A percentile compares a stretch with the other conserved stretches of the same genome.
Evolutionary conservation across 148 eudicot species (phyloP).

Genomic region (Camellia granthamiana): DNA sequence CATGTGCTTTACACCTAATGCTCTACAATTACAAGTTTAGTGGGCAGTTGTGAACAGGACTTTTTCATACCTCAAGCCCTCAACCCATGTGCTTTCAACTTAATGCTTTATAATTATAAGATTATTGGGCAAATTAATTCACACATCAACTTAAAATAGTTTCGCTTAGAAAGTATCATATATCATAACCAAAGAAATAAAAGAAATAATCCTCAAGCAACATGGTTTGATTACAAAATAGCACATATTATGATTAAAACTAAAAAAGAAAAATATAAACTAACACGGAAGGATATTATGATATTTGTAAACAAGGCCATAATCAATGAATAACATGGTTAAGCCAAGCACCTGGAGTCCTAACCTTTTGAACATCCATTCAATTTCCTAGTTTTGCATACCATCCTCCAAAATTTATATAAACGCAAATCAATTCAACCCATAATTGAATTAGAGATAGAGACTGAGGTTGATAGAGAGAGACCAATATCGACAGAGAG

Average conservation of each 20-base stretch:
- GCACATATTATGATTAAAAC: not conserved
- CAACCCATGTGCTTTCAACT: not conserved
- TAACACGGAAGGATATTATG: not conserved
- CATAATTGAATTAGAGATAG: not conserved
- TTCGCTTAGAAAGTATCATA: not conserved
- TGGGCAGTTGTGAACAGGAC: no score
- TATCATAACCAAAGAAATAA: not conserved
- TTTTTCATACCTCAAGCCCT: not conserved
- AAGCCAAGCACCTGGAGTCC: not conserved
- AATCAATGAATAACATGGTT: not conserved
- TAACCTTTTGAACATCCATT: not conserved
- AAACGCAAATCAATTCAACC: constrained; percentile 4
- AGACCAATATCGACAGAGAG: no score
- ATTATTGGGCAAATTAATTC: not conserved
- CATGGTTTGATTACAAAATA: not conserved
- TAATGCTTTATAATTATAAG: not conserved
- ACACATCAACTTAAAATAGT: not conserved
- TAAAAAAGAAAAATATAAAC: not conserved
- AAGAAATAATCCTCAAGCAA: not conserved
- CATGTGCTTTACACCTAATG: no score
- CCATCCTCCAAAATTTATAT: no score
- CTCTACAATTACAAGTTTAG: no score
- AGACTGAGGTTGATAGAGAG: no score
- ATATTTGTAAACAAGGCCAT: not conserved
- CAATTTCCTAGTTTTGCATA: not conserved